These are phyloP conservation scores for Phytophthora quininea DNA, from an alignment of 352 stramenopile genomes.

Conservation along the genomic window DNA sequence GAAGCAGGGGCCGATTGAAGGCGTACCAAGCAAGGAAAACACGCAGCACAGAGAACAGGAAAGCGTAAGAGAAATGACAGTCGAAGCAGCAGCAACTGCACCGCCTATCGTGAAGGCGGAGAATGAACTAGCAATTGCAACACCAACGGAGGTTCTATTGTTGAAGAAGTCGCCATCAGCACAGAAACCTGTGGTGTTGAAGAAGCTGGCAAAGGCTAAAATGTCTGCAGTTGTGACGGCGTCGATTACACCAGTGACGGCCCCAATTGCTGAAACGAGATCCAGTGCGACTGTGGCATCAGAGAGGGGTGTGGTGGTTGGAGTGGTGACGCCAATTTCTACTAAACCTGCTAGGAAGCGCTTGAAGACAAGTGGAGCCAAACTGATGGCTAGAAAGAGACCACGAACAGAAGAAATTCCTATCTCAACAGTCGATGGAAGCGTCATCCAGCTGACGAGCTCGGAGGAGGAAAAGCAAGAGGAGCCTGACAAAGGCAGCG, in stretches of 20 bases:
- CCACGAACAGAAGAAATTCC: neutral
- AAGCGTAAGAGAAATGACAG: neutral
- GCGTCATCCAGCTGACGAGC: slow-evolving; percentile 14
- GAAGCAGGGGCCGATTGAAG: slow-evolving; percentile 5
- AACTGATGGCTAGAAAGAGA: neutral
- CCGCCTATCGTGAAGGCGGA: too few relatives aligned
- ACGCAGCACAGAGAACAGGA: slow-evolving; percentile 2
- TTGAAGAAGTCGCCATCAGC: too few relatives aligned
- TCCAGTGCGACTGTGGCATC: neutral
- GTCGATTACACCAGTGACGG: too few relatives aligned
- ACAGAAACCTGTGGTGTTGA: too few relatives aligned
- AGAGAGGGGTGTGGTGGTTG: neutral
- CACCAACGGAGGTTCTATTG: too few relatives aligned
- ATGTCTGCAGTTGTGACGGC: too few relatives aligned
- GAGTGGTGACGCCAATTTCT: neutral
- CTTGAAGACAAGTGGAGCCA: slow-evolving; percentile 7
- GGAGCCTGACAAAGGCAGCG: slow-evolving; percentile 5
- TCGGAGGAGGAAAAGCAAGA: slow-evolving; percentile 18
- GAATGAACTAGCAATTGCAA: too few relatives aligned
- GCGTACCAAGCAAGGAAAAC: neutral
- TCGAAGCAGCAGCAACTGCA: too few relatives aligned
- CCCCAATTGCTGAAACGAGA: neutral
- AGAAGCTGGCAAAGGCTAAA: too few relatives aligned
- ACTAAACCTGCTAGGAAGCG: neutral
- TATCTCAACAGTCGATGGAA: neutral